Conservation (phyloP, 2,329 filamentous ascomycete species). For the Fusarium decemcellulare region DNA sequence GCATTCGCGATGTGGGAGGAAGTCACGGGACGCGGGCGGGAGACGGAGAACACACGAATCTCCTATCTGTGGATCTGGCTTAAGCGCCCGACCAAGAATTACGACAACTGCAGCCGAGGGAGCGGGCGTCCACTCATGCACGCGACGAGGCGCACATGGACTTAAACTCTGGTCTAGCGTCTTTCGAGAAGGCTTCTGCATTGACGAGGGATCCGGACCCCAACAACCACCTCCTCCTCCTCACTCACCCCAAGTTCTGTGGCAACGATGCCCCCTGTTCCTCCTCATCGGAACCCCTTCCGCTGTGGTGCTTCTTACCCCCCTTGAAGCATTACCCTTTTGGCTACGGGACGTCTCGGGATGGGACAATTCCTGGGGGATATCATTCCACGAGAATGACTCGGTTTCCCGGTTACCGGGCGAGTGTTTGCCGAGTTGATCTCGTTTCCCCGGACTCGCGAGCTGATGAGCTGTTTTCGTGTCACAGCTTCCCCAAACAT, state of each 20-base stretch:
- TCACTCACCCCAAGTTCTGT: conserved; percentile 4
- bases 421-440: not conserved
- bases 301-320: not conserved
- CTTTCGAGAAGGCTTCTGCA: conserved; percentile 17
- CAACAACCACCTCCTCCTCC: conserved; percentile 8
- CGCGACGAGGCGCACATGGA: not conserved
- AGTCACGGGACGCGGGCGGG: not conserved
- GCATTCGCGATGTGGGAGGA: not conserved
- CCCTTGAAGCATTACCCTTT: not conserved
- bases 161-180: not conserved
- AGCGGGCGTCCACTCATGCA: not conserved
- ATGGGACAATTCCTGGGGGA: conserved; percentile 4
- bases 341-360: conserved; percentile 30
- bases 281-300: not conserved
- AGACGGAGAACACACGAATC: not conserved
- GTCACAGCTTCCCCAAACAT: not conserved
- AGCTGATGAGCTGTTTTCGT: not conserved
- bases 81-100: not conserved
- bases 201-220: not conserved
- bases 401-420: not conserved
- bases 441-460: not conserved
- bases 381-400: conserved; percentile 8
- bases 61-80: not conserved
- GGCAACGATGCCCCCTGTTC: not conserved
- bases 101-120: not conserved